Evolutionary conservation across 345 rosid genomes (phyloP), one percentile per base, ranked within the genome.

Genomic region (Eucalyptus pauciflora): DNA sequence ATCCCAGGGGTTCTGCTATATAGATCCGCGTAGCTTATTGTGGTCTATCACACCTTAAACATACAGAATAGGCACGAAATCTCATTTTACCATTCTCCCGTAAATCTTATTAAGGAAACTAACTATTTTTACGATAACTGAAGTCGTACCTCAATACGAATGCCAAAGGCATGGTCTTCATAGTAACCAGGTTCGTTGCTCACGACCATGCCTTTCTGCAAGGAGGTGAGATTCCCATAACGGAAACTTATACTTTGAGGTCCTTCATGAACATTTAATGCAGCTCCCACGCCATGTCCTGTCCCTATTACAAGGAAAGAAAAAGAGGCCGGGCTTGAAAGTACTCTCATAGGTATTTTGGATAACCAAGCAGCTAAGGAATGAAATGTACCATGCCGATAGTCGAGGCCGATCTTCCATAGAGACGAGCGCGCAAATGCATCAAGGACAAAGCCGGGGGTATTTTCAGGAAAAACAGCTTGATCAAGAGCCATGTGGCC

Each of bases 121-220:
- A 41, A 76, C 29, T 76, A 76, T 41, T 76, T 20, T 10, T 20
- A 27, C 3, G 3, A 50, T 51, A 88, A 87, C 83, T 16, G 49
- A 62, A 52, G 88, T 24, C 48, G 31, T 90, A 98, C 99, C 99
- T 98, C 99, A 81, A 96, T 96, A 86, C 98, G 95, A 93, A 98
- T 98, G 89, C 99, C 99, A 90, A 98, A 96, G 86, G 99, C 96
- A 91, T 96, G 97, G 91, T 96, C 99, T 94, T 98, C 99, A 87
- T 98, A 95, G 88, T 98, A 98, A 67, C 99, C 99, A 11, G 99
- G 99, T 93, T 98, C 99, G 83, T 96, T 98, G 94, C 99, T 98
- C 69, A 96, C 97, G 87, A 98, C 95, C 99, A 96, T 98, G 89
- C 99, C 99, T 92, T 88, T 93, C 89, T 94, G 95, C 90, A 96